Evolutionary conservation across 352 stramenopile genomes (phyloP), one percentile per base, ranked within the genome.

Genomic region (Globisporangium viniferum): DNA sequence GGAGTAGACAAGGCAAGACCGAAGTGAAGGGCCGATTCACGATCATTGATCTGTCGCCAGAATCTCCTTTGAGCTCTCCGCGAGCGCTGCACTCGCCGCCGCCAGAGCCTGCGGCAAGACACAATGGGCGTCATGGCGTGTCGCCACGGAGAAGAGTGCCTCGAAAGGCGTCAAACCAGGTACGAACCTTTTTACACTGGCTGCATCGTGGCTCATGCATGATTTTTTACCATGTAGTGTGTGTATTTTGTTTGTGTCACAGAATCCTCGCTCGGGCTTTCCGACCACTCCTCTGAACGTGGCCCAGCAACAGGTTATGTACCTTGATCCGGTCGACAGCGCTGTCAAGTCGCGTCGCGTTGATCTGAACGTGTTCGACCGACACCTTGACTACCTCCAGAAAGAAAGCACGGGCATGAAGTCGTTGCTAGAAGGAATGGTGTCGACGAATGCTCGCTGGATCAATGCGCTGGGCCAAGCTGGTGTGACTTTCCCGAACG

Each of bases 21-120:
- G 82, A 90, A 63, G 73, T 92, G 18, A 82, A 78, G 71, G 86
- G 86, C 20, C 75, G 86, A n/a, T 93, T 93, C 56, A 93, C 84
- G 22, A 93, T 93, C 75, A 93, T 88, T 18, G 86, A 93, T 64
- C 54, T 91, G 69, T 92, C 86, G 9, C 82, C 86, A 0, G 84
- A 91, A 57, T 89, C 81, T 5, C 73, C 80, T 5, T 66, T 77
- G 54, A 46, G 67, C 36, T 72, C 72, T 29, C 60, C 74, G 1
- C 67, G 55, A 31, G 54, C 44, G 18, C 63, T 63, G 27, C 41
- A 9, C 20, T 56, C 36, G 31, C 35, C 60, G 18, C 31, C 35
- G 46, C 33, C 68, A 67, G 48, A 69, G 60, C 6, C 59, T 53
- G 18, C 8, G n/a, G 5, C 62, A 53, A 67, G 78, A 60, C 46